Base-by-base conservation (phyloP, 2,329 filamentous ascomycete genomes). In the Fusarium coffeatum region DNA sequence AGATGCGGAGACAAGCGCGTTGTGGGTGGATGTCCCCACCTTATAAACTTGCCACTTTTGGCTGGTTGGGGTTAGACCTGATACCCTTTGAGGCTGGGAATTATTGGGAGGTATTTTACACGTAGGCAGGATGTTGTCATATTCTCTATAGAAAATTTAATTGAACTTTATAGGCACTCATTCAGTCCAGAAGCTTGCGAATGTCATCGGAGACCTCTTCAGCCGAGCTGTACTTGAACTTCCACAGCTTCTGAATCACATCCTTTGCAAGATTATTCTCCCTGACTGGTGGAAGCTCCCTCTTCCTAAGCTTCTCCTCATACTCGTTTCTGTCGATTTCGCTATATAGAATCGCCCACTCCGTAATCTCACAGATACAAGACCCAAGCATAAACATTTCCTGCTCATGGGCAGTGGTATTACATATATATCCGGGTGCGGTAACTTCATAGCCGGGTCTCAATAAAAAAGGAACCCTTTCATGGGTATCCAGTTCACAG, bases 11-110 rank as follows among this genome's bases (percentile, higher is more conserved):
- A 27, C 5, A 20, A 37, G 25, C 12, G 16, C 30, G 30, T 51
- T 51, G 5, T 18, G 32, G 48, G 18, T 51, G 27, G 23, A 41
- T n/a, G 16, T 22, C 49, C 49, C 49, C 49, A 51, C 49, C 49
- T 51, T 40, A 11, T 37, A 27, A 27, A n/a, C 32, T 28, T 51
- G 23, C 34, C 34, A 51, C 34, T 51, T 51, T 41, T 16, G n/a
- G 37, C 23, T n/a, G 25, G 18, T 40, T 25, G 23, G 22, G 18
- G 22, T 51, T 20, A 32, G 25, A 37, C 32, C 22, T 34, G 18
- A 12, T 42, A 5, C 3, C 3, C 15, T 37, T n/a, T 37, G 32
- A 41, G 32, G 49, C 13, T 41, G 13, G 49, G n/a, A 13, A n/a
- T n/a, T 16, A 15, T 23, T 34, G 16, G 16, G 6, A n/a, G 9